These are phyloP conservation scores for Setomelanomma holmii DNA, from an alignment of 2,329 filamentous ascomycete species.

Conservation along the genomic window DNA sequence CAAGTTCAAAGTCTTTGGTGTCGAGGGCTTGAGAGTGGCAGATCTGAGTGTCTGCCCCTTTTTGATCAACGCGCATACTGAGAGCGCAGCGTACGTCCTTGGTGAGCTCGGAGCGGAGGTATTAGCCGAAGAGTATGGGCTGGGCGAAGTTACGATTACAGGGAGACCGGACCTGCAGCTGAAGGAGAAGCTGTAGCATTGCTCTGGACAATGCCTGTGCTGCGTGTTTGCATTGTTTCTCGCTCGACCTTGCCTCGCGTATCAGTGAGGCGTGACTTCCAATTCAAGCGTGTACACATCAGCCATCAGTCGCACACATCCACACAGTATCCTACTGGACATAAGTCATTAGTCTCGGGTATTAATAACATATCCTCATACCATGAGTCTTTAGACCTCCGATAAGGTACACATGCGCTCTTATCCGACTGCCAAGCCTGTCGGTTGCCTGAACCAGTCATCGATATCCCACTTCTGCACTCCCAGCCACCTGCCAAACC, in stretches of 20 bases:
- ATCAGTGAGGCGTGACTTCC: too few relatives aligned
- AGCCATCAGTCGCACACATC: too few relatives aligned
- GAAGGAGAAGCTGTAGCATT: background rate
- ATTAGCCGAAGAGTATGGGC: slow-evolving; percentile 1
- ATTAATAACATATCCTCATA: background rate
- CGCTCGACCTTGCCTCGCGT: too few relatives aligned
- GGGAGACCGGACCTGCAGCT: background rate
- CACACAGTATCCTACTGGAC: too few relatives aligned
- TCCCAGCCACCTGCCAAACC: background rate
- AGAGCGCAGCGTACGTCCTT: slow-evolving; percentile 54
- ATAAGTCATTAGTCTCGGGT: too few relatives aligned
- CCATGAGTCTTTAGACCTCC: background rate
- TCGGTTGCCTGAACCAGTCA: background rate
- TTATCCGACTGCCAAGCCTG: background rate
- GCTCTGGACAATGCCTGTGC: too few relatives aligned
- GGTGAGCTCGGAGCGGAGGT: slow-evolving; percentile 22
- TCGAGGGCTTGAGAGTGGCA: slow-evolving; percentile 57
- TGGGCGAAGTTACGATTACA: background rate
- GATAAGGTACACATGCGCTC: background rate
- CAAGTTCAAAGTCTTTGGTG: slow-evolving; percentile 49
- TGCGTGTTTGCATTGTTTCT: too few relatives aligned
- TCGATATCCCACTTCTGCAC: background rate
- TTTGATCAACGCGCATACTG: slow-evolving; percentile 59
- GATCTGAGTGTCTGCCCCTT: slow-evolving; percentile 28
- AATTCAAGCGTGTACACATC: too few relatives aligned